Evolutionary conservation across 2,329 filamentous ascomycete genomes (phyloP).

Genomic region (Penicillium palitans): DNA sequence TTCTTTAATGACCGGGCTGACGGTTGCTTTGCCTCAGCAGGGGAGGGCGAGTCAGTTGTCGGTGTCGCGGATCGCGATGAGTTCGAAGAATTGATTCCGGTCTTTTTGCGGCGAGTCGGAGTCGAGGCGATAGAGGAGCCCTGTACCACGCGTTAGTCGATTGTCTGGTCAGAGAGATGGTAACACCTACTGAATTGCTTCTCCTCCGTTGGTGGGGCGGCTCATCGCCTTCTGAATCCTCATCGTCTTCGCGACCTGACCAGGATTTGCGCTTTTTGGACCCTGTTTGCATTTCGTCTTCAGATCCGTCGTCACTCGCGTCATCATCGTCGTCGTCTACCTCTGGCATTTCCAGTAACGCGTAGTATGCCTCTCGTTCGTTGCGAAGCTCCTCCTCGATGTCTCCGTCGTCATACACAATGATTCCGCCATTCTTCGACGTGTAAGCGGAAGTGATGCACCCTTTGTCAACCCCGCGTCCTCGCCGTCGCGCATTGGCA

Average conservation of each 20-base stretch:
- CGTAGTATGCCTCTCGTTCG: constrained; percentile 80
- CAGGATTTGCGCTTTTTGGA: constrained; percentile 75
- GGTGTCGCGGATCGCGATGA: constrained; percentile 50
- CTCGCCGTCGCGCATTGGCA: constrained; percentile 48
- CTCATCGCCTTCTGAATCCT: constrained; percentile 66
- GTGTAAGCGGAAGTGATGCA: constrained; percentile 70
- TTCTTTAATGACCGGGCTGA: constrained; percentile 72
- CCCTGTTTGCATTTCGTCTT: constrained; percentile 51
- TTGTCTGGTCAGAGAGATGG: not conserved
- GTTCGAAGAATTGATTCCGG: constrained; percentile 45
- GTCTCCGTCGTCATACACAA: constrained; percentile 95
- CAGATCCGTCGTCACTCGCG: constrained; percentile 59
- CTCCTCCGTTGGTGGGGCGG: constrained; percentile 76
- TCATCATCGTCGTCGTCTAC: constrained; percentile 75
- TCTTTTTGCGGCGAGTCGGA: constrained; percentile 43
- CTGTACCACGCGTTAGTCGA: constrained; percentile 25
- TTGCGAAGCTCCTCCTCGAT: constrained; percentile 76
- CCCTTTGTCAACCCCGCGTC: constrained; percentile 69
- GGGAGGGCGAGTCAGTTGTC: constrained; percentile 42
- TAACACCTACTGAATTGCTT: constrained; percentile 73
- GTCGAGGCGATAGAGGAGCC: constrained; percentile 45
- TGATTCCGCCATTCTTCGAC: constrained; percentile 78
- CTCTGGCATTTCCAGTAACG: constrained; percentile 87
- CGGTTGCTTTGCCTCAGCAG: constrained; percentile 55
- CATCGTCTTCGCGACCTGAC: constrained; percentile 69